Conservation (phyloP, 495 filamentous ascomycete species). For the Hypoxylon subgilvum region DNA sequence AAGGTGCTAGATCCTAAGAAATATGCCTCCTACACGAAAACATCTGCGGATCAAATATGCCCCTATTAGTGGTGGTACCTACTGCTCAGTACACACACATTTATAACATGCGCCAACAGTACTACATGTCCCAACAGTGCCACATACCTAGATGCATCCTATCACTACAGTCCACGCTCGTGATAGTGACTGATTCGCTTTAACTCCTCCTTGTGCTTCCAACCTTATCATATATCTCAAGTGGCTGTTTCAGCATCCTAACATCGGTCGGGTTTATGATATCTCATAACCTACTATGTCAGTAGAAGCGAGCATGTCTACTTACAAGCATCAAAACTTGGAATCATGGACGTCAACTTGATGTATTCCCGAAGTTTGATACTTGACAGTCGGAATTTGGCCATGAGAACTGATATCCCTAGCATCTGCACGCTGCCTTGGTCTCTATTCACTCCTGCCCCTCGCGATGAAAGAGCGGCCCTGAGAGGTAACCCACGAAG, state of each 20-base stretch:
- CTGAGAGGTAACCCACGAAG: constrained; percentile 1
- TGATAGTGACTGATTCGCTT: background rate
- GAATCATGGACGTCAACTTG: background rate
- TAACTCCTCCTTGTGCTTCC: background rate
- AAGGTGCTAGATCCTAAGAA: no score
- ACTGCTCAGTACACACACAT: no score
- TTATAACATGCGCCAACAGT: no score
- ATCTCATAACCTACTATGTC: background rate
- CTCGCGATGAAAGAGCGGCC: background rate
- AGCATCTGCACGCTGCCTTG: background rate
- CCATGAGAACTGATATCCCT: constrained; percentile 4
- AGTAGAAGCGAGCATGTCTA: background rate
- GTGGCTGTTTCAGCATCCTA: constrained; percentile 3
- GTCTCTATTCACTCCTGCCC: background rate
- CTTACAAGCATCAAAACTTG: background rate
- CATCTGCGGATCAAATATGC: no score
- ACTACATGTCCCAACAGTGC: no score
- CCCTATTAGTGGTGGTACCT: no score
- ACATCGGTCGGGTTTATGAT: constrained; percentile 4
- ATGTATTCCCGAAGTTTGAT: background rate
- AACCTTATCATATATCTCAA: background rate
- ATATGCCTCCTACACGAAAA: no score
- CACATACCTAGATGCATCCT: no score
- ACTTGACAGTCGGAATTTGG: background rate
- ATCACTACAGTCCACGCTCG: no score